Percentiles rank a stretch among this genome's conserved stretches.
Conservation (phyloP, 106 monocot species). For the Chionographis japonica region DNA sequence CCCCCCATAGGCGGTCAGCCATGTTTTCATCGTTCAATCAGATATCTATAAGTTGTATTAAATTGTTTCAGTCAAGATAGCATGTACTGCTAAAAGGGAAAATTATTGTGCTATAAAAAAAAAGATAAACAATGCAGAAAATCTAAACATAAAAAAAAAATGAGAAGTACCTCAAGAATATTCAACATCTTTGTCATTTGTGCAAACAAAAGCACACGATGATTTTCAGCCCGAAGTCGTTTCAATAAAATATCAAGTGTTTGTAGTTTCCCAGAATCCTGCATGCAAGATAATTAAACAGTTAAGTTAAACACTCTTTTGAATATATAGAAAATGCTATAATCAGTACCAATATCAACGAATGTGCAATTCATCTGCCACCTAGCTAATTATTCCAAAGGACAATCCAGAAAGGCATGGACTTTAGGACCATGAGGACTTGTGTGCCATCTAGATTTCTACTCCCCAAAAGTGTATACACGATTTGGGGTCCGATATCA, state of each 20-base stretch:
- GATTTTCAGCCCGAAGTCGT: conserved; percentile 85
- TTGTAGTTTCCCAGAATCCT: conserved; percentile 99
- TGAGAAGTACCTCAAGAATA: conserved; percentile 84
- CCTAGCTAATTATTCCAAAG: too few relatives aligned
- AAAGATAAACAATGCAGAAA: too few relatives aligned
- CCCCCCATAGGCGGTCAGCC: too few relatives aligned
- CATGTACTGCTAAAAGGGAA: neutral
- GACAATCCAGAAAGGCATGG: neutral
- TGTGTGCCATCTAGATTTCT: neutral
- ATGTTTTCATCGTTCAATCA: too few relatives aligned
- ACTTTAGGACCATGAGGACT: neutral
- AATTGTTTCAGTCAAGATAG: too few relatives aligned
- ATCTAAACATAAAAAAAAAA: neutral
- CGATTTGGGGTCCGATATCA: too few relatives aligned
- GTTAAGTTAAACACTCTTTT: neutral
- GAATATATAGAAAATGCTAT: too few relatives aligned
- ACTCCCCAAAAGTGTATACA: neutral
- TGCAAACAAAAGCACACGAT: conserved; percentile 95
- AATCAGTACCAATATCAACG: too few relatives aligned
- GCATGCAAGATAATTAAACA: conserved; percentile 13
- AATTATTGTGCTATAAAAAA: conserved; percentile 3
- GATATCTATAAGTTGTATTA: too few relatives aligned
- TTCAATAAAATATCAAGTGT: conserved; percentile 80
- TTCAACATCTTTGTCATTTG: conserved; percentile 99
- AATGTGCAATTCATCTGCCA: neutral